Conservation (phyloP, 2,329 filamentous ascomycete species). For the Aspergillus sp. region DNA sequence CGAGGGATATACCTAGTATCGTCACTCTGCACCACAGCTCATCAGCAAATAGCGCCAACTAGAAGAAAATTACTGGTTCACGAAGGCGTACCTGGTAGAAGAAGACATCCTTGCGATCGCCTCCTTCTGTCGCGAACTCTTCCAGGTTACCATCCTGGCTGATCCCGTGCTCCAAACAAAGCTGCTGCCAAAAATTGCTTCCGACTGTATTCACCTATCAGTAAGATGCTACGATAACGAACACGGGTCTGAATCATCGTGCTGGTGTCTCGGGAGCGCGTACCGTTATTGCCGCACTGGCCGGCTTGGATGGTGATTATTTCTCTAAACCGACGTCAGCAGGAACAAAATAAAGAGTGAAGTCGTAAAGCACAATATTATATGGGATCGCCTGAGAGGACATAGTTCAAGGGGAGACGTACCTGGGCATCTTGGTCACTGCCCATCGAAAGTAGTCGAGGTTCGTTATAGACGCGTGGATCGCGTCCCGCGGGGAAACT, state of each 20-base stretch:
- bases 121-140: constrained; percentile 94
- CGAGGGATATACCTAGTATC: constrained; percentile 96
- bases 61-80: not conserved
- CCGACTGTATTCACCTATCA: constrained; percentile 57
- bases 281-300: constrained; percentile 98
- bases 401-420: constrained; percentile 3
- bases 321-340: constrained; percentile 53
- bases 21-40: constrained; percentile 59
- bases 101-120: constrained; percentile 97
- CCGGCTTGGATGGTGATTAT: constrained; percentile 99
- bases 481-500: constrained; percentile 29
- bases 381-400: too few species aligned
- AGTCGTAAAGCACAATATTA: too few species aligned
- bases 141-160: constrained; percentile 94
- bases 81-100: constrained; percentile 66
- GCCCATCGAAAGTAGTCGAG: constrained; percentile 20
- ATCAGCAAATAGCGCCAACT: constrained; percentile 3
- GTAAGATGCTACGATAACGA: constrained; percentile 6
- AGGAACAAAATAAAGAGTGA: not conserved
- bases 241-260: not conserved
- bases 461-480: constrained; percentile 22
- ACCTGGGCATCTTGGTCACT: constrained; percentile 33
- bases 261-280: constrained; percentile 31
- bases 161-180: constrained; percentile 96
- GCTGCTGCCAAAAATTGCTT: constrained; percentile 97